phyloP scores from a whole-genome alignment of 1,139 yeast genomes.

The Saccharomycopsis hybrid region DNA sequence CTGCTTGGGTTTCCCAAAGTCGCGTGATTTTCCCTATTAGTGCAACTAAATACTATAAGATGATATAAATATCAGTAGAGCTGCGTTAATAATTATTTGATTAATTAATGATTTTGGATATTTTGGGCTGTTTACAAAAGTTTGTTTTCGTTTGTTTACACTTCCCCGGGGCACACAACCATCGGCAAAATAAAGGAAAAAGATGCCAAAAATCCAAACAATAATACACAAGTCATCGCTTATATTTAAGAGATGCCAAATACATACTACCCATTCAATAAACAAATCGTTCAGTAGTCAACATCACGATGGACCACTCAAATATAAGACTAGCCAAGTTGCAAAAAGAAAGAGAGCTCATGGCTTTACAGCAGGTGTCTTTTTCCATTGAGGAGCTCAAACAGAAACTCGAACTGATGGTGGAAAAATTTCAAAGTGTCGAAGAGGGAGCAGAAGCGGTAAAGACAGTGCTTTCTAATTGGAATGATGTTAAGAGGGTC shows the following conservation, averaged over 20 bases:
- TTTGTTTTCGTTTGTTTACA: no score
- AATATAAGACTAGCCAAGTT: conserved; percentile 24
- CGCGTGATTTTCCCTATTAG: no score
- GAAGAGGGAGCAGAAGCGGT: conserved; percentile 36
- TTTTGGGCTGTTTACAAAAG: no score
- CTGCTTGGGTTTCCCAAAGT: no score
- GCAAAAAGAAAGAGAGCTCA: conserved; percentile 33
- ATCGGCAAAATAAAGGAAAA: no score
- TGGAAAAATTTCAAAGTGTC: conserved; percentile 25
- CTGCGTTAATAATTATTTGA: no score
- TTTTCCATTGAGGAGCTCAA: conserved; percentile 25
- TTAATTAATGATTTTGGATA: no score
- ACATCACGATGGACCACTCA: conserved; percentile 9
- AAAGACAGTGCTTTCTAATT: conserved; percentile 49
- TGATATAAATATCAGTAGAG: no score
- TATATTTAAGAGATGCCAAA: background rate
- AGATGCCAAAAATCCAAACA: no score
- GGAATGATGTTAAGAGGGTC: conserved; percentile 64
- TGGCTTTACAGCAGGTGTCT: conserved; percentile 18
- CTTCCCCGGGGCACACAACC: no score
- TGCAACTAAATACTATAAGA: no score
- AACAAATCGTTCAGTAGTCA: background rate
- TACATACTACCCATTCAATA: background rate
- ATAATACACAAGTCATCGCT: no score
- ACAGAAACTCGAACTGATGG: conserved; percentile 28